These are phyloP conservation scores for Dimocarpus longan DNA, from an alignment of 345 rosid genomes.

Conservation along the genomic window DNA sequence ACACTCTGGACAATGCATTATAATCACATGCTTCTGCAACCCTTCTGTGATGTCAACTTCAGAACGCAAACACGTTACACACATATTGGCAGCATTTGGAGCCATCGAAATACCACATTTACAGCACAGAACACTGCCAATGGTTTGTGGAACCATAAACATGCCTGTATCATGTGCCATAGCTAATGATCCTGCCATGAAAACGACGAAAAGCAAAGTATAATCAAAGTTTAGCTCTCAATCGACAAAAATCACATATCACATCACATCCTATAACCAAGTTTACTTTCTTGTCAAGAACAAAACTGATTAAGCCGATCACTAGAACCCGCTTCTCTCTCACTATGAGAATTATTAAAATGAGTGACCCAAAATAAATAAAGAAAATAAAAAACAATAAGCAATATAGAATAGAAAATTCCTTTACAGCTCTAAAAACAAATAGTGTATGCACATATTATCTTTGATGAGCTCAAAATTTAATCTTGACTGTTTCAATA, in stretches of 20 bases:
- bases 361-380: background rate
- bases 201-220: background rate
- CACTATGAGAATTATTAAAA: background rate
- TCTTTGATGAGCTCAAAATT: background rate
- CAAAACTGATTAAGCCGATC: background rate
- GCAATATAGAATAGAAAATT: background rate
- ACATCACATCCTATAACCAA: background rate
- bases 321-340: background rate
- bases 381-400: background rate
- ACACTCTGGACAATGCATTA: slow-evolving; percentile 23
- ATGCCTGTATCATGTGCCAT: slow-evolving; percentile 19
- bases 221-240: background rate
- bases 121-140: slow-evolving; percentile 26
- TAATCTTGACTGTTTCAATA: no score
- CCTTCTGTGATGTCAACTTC: slow-evolving; percentile 27
- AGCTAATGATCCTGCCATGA: background rate
- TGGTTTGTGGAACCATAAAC: slow-evolving; percentile 21
- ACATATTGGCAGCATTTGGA: slow-evolving; percentile 26
- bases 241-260: background rate
- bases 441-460: background rate
- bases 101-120: slow-evolving; percentile 25
- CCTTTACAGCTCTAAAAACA: background rate
- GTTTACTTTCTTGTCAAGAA: background rate
- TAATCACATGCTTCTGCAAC: slow-evolving; percentile 17
- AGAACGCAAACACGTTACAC: slow-evolving; percentile 19